Base-by-base conservation (phyloP, 257 asterid species). In the Leonotis leonurus region DNA sequence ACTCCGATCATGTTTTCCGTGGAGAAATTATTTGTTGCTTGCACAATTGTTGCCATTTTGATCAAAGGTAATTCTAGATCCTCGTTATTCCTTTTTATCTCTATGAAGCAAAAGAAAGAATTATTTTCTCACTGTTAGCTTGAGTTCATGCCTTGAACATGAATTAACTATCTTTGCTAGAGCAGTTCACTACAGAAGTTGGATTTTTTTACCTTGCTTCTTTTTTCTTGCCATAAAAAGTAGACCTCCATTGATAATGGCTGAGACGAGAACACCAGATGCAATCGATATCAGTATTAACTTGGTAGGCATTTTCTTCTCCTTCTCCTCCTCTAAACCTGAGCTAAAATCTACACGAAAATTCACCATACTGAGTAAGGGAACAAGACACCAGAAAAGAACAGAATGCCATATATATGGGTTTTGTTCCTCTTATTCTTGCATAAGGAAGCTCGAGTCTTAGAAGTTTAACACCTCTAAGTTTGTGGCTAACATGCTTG, bases 11-110 rank as follows among this genome's bases (percentile, higher is more conserved):
- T 51, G 35, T 80, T 80, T 37, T 73, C 65, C 17, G 3, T 14
- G 11, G 80, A 72, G 62, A 81, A 81, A 62, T 71, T 65, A 9
- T 65, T 67, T 11, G 84, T 75, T 3, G 87, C 87, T 16, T 43
- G 57, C 51, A 54, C 16, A 43, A 81, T 27, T 17, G 66, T 63
- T 4, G 55, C 78, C 69, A 75, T 24, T 30, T 70, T 32, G 53
- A 71, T 69, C 4, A 51, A 41, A 58, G 78, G 78, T 32, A 77
- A 68, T 24, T 81, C 83, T 12, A 66, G 13, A 60, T 67, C 76
- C 27, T 70, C 73, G 6, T 13, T 25, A 22, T 56, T 49, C 56
- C 20, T 17, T 40, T 62, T 57, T 18, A 8, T 17, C n/a, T 50
- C 75, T 71, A 33, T 13, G 5, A 29, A 56, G 27, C 39, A 9